Evolutionary conservation across 179 eudicot genomes (phyloP).

Genomic region (Camellia oleifera): DNA sequence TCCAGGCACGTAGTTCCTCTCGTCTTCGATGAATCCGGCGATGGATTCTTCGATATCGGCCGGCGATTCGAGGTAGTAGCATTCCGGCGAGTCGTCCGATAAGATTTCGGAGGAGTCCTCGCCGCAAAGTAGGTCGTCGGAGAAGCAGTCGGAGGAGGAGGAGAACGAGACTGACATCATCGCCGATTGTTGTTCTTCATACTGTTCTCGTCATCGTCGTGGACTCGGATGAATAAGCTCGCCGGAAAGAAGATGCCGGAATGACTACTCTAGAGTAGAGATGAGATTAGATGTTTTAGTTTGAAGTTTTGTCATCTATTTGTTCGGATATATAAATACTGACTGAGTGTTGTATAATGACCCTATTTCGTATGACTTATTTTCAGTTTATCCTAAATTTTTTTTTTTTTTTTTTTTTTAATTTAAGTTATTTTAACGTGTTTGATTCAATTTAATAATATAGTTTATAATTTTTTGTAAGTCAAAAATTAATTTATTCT

Average conservation of each 20-base stretch:
- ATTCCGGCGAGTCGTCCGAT: slow-evolving; percentile 29
- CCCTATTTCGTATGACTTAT: no score
- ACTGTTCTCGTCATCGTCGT: slow-evolving; percentile 11
- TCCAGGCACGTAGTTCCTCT: slow-evolving; percentile 42
- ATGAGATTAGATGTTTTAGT: neutral
- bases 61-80: slow-evolving; percentile 30
- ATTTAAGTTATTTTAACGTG: no score
- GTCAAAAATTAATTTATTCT: no score
- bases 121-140: slow-evolving; percentile 69
- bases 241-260: slow-evolving; percentile 17
- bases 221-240: no score
- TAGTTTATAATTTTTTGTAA: no score
- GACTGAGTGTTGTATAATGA: no score
- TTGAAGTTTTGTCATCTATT: slow-evolving; percentile 13
- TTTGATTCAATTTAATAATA: no score
- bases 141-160: slow-evolving; percentile 40
- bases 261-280: neutral
- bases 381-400: no score
- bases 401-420: no score
- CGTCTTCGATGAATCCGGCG: slow-evolving; percentile 64
- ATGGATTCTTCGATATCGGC: slow-evolving; percentile 33
- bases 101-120: slow-evolving; percentile 57
- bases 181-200: slow-evolving; percentile 19
- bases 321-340: slow-evolving; percentile 13
- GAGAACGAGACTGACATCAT: slow-evolving; percentile 43